Conservation (phyloP, 148 eudicot genomes). For the Drosera capensis region DNA sequence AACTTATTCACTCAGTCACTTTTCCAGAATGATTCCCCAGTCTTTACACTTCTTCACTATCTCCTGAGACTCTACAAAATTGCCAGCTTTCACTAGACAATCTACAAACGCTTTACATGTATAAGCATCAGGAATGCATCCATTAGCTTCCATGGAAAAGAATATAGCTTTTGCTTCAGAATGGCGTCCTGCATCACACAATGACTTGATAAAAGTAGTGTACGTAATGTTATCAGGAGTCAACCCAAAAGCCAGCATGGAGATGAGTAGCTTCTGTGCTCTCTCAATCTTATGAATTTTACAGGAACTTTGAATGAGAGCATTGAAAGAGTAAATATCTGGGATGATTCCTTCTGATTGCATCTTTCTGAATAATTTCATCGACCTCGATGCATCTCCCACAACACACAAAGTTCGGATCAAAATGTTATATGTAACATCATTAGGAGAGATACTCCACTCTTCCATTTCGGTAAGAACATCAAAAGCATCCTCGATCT, state of each 20-base stretch:
- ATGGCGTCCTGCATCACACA: conserved; percentile 49
- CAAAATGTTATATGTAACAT: conserved; percentile 61
- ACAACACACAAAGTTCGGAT: conserved; percentile 52
- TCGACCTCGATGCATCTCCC: conserved; percentile 50
- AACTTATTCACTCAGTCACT: conserved; percentile 10
- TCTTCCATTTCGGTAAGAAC: conserved; percentile 72
- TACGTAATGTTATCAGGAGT: conserved; percentile 55
- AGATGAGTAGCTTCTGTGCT: conserved; percentile 54
- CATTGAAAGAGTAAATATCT: conserved; percentile 69
- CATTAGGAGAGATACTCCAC: conserved; percentile 75
- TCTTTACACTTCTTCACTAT: conserved; percentile 31
- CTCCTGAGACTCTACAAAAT: conserved; percentile 32
- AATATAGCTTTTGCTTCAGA: conserved; percentile 52
- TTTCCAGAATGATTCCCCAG: conserved; percentile 22
- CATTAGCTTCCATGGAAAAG: conserved; percentile 56
- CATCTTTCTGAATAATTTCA: conserved; percentile 57
- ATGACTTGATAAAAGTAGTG: conserved; percentile 53
- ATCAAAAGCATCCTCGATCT: conserved; percentile 62
- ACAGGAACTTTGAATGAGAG: conserved; percentile 65
- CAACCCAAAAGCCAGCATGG: conserved; percentile 57
- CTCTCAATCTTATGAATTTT: conserved; percentile 45
- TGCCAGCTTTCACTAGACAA: conserved; percentile 33
- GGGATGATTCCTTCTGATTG: conserved; percentile 50
- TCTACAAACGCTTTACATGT: conserved; percentile 40
- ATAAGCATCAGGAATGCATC: conserved; percentile 50